phyloP scores from a whole-genome alignment of 148 eudicot species.

The Persicaria tinctoria region DNA sequence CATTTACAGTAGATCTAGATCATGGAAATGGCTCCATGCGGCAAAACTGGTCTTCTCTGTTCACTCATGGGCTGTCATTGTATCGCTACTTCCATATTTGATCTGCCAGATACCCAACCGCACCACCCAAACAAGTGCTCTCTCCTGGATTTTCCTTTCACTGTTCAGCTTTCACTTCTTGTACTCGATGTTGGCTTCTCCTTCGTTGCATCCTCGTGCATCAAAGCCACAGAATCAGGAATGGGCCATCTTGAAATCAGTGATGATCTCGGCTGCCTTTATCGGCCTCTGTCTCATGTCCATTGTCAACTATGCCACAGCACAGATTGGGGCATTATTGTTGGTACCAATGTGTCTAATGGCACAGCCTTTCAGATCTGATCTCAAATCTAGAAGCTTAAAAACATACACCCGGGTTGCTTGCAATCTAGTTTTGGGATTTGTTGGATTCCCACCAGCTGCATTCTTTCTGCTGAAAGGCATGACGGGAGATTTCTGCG shows the following conservation, averaged over 20 bases:
- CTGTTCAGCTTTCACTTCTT: conserved; percentile 38
- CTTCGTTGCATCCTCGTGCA: conserved; percentile 24
- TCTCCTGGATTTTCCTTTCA: conserved; percentile 58
- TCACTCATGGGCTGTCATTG: conserved; percentile 64
- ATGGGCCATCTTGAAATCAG: conserved; percentile 77
- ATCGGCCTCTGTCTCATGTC: conserved; percentile 88
- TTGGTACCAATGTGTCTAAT: conserved; percentile 76
- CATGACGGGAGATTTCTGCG: conserved; percentile 35
- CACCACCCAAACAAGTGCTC: conserved; percentile 36
- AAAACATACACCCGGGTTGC: conserved; percentile 33
- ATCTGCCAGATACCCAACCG: conserved; percentile 41
- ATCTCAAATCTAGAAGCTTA: conserved; percentile 22
- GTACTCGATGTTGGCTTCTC: conserved; percentile 34
- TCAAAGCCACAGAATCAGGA: conserved; percentile 27
- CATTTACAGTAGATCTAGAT: conserved; percentile 27
- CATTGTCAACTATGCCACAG: conserved; percentile 83
- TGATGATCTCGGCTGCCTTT: conserved; percentile 62
- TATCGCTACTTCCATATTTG: conserved; percentile 64
- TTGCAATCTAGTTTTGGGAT: conserved; percentile 39
- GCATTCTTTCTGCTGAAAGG: conserved; percentile 53
- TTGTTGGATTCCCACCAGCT: conserved; percentile 55
- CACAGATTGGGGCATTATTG: conserved; percentile 82
- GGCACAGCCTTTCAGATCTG: conserved; percentile 53
- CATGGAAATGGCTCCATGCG: conserved; percentile 86
- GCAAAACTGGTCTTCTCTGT: conserved; percentile 64